phyloP scores from a whole-genome alignment of 2,329 filamentous ascomycete species.

The Phialemonium atrogriseum region DNA sequence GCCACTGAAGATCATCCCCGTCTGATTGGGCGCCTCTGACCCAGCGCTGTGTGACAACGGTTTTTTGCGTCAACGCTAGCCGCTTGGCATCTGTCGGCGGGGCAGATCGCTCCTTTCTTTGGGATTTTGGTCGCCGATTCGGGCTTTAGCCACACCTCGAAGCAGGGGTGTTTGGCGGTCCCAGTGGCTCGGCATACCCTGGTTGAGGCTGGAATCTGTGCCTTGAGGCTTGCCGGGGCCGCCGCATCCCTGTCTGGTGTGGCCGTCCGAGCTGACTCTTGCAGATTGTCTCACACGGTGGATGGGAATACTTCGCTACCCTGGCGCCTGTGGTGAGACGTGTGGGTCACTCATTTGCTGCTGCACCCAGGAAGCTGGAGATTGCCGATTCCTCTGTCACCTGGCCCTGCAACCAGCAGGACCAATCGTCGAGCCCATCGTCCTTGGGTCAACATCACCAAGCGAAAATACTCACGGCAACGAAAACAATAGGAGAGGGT shows the following conservation, averaged over 20 bases:
- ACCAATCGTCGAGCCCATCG: too few relatives aligned
- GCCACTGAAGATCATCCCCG: constrained; percentile 14
- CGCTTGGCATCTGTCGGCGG: constrained; percentile 2
- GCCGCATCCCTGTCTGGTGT: too few relatives aligned
- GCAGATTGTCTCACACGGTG: too few relatives aligned
- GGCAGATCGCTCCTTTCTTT: constrained; percentile 14
- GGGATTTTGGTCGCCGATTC: constrained; percentile 16
- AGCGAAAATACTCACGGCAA: too few relatives aligned
- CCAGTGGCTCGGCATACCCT: not conserved
- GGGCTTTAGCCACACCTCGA: constrained; percentile 16
- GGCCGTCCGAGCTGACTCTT: too few relatives aligned
- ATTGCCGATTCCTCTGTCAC: too few relatives aligned
- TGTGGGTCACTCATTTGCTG: constrained; percentile 1
- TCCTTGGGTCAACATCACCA: too few relatives aligned
- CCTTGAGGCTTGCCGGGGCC: not conserved
- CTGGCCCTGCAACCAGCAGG: too few relatives aligned
- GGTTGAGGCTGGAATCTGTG: constrained; percentile 2
- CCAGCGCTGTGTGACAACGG: constrained; percentile 18
- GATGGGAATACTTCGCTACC: too few relatives aligned
- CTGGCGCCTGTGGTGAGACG: not conserved
- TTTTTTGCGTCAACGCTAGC: constrained; percentile 19
- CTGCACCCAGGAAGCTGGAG: too few relatives aligned
- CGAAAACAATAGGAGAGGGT: too few relatives aligned
- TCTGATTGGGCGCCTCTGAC: constrained; percentile 14
- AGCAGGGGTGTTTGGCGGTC: constrained; percentile 4